Percentiles rank a stretch among this genome's conserved stretches.
phyloP scores from a whole-genome alignment of 2,329 filamentous ascomycete species.

The Phialocephala subalpina region DNA sequence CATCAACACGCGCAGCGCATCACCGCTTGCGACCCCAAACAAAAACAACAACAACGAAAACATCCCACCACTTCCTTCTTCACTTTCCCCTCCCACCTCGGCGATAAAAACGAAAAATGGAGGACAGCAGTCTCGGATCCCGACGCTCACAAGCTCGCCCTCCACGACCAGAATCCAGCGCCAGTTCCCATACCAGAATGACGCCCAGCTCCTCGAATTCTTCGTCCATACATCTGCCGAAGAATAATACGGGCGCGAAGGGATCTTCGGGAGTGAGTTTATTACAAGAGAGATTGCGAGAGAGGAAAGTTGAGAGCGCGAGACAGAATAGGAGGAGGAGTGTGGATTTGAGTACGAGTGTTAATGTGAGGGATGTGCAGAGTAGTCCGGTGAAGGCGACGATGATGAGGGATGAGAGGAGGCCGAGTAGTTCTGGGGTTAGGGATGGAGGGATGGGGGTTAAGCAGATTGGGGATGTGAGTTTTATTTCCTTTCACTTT shows the following conservation, averaged over 20 bases:
- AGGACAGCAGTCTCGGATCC: conserved; percentile 30
- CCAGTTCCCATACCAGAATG: conserved; percentile 38
- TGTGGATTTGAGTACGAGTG: conserved; percentile 29
- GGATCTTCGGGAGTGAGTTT: conserved; percentile 34
- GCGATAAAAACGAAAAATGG: conserved; percentile 26
- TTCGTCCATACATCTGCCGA: conserved; percentile 27
- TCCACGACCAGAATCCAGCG: conserved; percentile 33
- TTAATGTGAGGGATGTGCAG: conserved; percentile 32
- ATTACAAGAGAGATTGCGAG: conserved; percentile 44
- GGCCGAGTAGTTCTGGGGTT: conserved; percentile 41
- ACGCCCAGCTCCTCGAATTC: conserved; percentile 33
- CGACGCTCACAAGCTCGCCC: conserved; percentile 12
- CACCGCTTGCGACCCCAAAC: conserved; percentile 1
- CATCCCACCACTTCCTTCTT: neutral
- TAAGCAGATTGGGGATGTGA: conserved; percentile 73
- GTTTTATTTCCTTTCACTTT: conserved; percentile 29
- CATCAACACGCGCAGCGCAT: neutral
- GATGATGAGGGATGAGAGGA: conserved; percentile 36
- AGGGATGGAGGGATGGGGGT: conserved; percentile 57
- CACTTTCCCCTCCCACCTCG: neutral
- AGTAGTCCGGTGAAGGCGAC: conserved; percentile 41
- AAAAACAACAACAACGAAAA: conserved; percentile 8
- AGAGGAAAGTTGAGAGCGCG: conserved; percentile 44
- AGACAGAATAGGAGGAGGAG: conserved; percentile 36
- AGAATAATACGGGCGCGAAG: conserved; percentile 9